Conservation (phyloP, 163 green algal genomes). For the Scenedesmus sp. region DNA sequence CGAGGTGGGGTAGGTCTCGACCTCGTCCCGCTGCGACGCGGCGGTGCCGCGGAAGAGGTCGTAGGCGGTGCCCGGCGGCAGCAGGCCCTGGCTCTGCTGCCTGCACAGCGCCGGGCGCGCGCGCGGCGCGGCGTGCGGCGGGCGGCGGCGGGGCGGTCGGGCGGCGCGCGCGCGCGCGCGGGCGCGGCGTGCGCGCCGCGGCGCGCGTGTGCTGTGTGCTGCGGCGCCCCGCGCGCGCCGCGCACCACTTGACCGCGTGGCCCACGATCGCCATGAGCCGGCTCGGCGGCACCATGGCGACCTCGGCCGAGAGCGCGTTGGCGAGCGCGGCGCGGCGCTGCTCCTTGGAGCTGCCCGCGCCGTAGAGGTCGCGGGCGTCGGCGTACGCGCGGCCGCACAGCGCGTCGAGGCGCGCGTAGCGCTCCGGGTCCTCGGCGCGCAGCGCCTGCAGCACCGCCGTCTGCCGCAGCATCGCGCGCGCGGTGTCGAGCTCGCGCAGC, state of each 20-base stretch:
- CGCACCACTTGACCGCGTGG: conserved; percentile 95
- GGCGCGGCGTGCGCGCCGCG: no score
- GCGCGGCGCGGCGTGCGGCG: no score
- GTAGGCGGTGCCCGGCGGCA: conserved; percentile 86
- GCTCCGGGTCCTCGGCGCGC: conserved; percentile 85
- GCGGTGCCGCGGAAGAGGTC: conserved; percentile 90
- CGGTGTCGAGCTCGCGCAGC: conserved; percentile 92
- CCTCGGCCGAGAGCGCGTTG: conserved; percentile 80
- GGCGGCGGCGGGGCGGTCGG: no score
- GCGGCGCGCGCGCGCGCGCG: no score
- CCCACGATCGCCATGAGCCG: conserved; percentile 96
- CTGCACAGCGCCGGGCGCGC: conserved; percentile 58
- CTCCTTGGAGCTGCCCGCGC: conserved; percentile 66
- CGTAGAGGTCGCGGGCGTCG: conserved; percentile 54
- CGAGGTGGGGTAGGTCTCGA: conserved; percentile 86
- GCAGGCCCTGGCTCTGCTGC: conserved; percentile 88
- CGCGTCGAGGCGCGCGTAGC: conserved; percentile 83
- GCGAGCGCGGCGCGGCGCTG: conserved; percentile 84
- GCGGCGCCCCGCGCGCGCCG: no score
- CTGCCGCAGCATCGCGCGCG: conserved; percentile 85
- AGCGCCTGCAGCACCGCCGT: conserved; percentile 77
- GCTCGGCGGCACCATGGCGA: conserved; percentile 85
- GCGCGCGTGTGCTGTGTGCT: no score
- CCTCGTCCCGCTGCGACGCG: conserved; percentile 74
- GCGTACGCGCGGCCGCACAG: conserved; percentile 77